These are phyloP conservation scores for Voacanga thouarsii DNA, from an alignment of 257 asterid species.

Conservation along the genomic window DNA sequence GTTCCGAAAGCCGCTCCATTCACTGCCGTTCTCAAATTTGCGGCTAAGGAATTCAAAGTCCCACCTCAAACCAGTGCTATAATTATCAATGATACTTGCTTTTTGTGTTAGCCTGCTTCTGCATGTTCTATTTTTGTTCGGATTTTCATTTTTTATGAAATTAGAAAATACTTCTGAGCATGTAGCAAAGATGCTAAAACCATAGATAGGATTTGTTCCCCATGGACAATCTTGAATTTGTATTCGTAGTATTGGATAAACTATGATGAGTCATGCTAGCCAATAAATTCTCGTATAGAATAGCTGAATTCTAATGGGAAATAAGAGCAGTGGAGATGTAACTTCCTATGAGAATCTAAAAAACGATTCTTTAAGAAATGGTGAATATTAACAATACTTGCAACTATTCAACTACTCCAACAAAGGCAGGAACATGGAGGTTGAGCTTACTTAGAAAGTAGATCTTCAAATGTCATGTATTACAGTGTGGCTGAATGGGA, in stretches of 20 bases:
- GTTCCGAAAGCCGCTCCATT: too few species aligned
- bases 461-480: background rate
- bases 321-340: background rate
- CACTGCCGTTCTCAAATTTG: too few species aligned
- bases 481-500: background rate
- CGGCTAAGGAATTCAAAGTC: slow-evolving; percentile 97
- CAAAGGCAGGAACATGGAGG: background rate
- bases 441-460: background rate
- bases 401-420: background rate
- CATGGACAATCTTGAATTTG: background rate
- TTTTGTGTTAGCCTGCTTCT: background rate
- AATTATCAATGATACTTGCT: slow-evolving; percentile 68
- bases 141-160: background rate
- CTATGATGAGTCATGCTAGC: background rate
- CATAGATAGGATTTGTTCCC: background rate
- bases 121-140: background rate
- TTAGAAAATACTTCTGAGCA: background rate
- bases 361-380: too few species aligned
- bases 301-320: background rate
- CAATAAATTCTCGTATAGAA: background rate
- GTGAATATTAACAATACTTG: background rate
- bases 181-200: background rate
- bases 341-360: background rate
- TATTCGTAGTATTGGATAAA: background rate
- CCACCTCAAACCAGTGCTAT: slow-evolving; percentile 98